These are phyloP conservation scores for Taphrina confusa DNA, from an alignment of 1,139 yeast species.

Conservation along the genomic window DNA sequence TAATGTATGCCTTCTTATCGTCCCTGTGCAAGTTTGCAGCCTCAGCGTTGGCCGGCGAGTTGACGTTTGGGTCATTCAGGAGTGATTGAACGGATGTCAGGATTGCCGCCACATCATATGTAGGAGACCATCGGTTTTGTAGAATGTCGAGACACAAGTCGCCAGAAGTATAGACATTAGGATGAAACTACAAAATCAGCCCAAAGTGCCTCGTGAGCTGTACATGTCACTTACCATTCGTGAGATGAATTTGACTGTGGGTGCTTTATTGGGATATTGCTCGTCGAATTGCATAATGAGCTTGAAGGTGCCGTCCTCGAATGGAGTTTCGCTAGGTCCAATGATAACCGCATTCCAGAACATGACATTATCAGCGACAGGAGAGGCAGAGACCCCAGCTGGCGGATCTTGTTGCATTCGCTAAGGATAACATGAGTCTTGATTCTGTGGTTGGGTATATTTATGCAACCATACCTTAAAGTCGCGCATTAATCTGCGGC, in stretches of 20 bases:
- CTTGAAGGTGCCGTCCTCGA: slow-evolving; percentile 96
- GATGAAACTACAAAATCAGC: slow-evolving; percentile 60
- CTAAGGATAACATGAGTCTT: slow-evolving; percentile 44
- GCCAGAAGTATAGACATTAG: slow-evolving; percentile 93
- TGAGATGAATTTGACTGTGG: slow-evolving; percentile 82
- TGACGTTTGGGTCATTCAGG: slow-evolving; percentile 91
- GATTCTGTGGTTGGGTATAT: background rate
- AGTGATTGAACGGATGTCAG: slow-evolving; percentile 76
- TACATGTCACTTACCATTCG: slow-evolving; percentile 57
- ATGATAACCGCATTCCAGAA: slow-evolving; percentile 96
- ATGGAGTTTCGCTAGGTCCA: slow-evolving; percentile 97
- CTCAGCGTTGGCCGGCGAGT: slow-evolving; percentile 97
- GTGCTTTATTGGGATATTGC: slow-evolving; percentile 97
- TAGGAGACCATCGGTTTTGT: slow-evolving; percentile 98
- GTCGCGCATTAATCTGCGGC: slow-evolving; percentile 98
- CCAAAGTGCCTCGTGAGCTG: slow-evolving; percentile 1
- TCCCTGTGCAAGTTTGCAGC: slow-evolving; percentile 95
- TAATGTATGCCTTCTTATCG: slow-evolving; percentile 87
- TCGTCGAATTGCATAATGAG: slow-evolving; percentile 87
- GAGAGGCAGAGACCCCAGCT: slow-evolving; percentile 96
- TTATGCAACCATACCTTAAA: slow-evolving; percentile 64
- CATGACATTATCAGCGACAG: slow-evolving; percentile 96
- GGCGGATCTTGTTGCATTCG: slow-evolving; percentile 99
- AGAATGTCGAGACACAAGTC: slow-evolving; percentile 93
- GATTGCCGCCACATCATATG: slow-evolving; percentile 96